Evolutionary conservation across 495 filamentous ascomycete genomes (phyloP).

Genomic region (Aspergillus bertholletiae): DNA sequence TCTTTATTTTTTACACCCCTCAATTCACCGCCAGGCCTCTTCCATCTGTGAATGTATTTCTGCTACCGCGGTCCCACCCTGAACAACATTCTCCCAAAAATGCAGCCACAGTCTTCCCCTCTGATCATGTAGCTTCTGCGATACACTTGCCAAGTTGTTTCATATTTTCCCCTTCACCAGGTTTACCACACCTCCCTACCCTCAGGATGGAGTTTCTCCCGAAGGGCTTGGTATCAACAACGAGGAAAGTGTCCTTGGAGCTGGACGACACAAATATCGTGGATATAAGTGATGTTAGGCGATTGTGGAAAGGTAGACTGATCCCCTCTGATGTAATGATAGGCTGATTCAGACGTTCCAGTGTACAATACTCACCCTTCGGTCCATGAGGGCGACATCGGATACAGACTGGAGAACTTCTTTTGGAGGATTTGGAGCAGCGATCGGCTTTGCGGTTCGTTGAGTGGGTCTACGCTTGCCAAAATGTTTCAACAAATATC

Average conservation of each 20-base stretch:
- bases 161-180: neutral
- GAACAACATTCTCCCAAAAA: neutral
- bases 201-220: constrained; percentile 45
- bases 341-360: constrained; percentile 18
- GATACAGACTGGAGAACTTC: constrained; percentile 46
- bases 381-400: constrained; percentile 35
- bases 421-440: constrained; percentile 53
- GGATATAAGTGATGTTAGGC: constrained; percentile 34
- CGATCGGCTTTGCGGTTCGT: constrained; percentile 18
- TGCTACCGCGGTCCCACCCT: neutral
- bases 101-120: neutral
- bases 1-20: neutral
- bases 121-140: constrained; percentile 9
- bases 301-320: constrained; percentile 47
- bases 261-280: constrained; percentile 27
- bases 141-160: neutral
- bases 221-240: constrained; percentile 47
- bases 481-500: constrained; percentile 41
- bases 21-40: constrained; percentile 47
- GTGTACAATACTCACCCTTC: constrained; percentile 40
- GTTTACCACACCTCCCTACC: neutral
- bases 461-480: constrained; percentile 34
- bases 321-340: neutral
- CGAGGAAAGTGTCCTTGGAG: constrained; percentile 23
- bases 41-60: neutral